A percentile compares a stretch with the other conserved stretches of the same genome.
These are phyloP conservation scores for Neurospora sp. DNA, from an alignment of 495 filamentous ascomycete species.

Conservation along the genomic window DNA sequence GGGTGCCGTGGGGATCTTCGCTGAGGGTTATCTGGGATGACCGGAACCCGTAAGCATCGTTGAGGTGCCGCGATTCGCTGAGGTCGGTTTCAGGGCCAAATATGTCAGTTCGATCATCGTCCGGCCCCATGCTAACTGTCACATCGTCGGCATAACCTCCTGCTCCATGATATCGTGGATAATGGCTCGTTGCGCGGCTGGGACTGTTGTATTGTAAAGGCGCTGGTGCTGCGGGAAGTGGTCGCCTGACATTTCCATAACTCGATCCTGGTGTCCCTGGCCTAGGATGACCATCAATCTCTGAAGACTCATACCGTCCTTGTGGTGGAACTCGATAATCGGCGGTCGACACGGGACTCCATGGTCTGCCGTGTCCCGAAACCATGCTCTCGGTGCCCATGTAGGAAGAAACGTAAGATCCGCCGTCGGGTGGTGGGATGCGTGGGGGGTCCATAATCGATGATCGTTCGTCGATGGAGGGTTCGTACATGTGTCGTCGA, in stretches of 20 bases:
- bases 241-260: constrained; percentile 75
- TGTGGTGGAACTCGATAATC: background rate
- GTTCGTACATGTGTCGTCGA: background rate
- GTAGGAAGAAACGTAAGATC: constrained; percentile 32
- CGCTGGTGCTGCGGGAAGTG: constrained; percentile 86
- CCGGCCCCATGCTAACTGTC: constrained; percentile 47
- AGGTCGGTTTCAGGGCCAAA: constrained; percentile 56
- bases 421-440: constrained; percentile 33
- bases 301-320: constrained; percentile 65
- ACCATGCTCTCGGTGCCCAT: constrained; percentile 16
- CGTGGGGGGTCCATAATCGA: constrained; percentile 34
- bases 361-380: background rate
- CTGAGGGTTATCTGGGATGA: constrained; percentile 46
- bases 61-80: constrained; percentile 28
- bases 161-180: background rate
- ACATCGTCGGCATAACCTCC: constrained; percentile 35
- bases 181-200: constrained; percentile 6
- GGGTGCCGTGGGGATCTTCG: constrained; percentile 23
- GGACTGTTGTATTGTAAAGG: constrained; percentile 41
- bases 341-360: background rate
- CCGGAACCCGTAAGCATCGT: constrained; percentile 56
- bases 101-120: constrained; percentile 55
- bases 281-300: constrained; percentile 80
- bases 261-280: constrained; percentile 74
- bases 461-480: constrained; percentile 10